phyloP scores from a whole-genome alignment of 2,329 filamentous ascomycete genomes.

The Zymoseptoria ardabiliae region DNA sequence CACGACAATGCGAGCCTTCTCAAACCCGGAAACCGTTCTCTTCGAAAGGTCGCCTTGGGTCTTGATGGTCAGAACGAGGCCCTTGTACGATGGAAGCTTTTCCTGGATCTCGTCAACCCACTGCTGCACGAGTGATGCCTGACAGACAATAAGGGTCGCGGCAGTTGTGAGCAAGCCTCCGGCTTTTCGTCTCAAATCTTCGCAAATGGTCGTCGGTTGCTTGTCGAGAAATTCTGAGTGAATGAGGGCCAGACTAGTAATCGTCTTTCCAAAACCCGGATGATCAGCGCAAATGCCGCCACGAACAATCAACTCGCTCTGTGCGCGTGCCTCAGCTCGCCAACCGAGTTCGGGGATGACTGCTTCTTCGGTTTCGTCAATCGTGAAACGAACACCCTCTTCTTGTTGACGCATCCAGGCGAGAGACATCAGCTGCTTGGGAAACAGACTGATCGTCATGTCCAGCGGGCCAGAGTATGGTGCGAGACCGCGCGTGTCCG shows the following conservation, averaged over 20 bases:
- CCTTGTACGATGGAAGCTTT: slow-evolving; percentile 11
- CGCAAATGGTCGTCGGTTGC: not conserved
- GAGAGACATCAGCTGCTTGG: slow-evolving; percentile 49
- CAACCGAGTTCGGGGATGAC: slow-evolving; percentile 40
- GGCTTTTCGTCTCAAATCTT: slow-evolving; percentile 2
- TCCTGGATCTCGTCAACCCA: slow-evolving; percentile 51
- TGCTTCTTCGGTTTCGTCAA: slow-evolving; percentile 53
- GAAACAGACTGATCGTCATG: slow-evolving; percentile 37
- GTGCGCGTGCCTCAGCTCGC: slow-evolving; percentile 50
- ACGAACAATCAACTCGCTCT: slow-evolving; percentile 36
- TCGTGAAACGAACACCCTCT: slow-evolving; percentile 35
- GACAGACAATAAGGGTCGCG: slow-evolving; percentile 55
- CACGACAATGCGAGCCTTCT: slow-evolving; percentile 48
- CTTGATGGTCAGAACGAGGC: slow-evolving; percentile 38
- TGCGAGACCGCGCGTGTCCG: slow-evolving; percentile 4
- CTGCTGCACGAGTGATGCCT: slow-evolving; percentile 48
- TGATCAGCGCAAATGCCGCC: slow-evolving; percentile 59
- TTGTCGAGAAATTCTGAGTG: slow-evolving; percentile 35
- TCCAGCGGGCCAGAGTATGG: slow-evolving; percentile 7
- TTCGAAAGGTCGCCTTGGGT: slow-evolving; percentile 7
- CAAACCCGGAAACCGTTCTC: slow-evolving; percentile 39
- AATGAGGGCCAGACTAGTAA: slow-evolving; percentile 51
- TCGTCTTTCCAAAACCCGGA: slow-evolving; percentile 62
- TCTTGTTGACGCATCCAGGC: slow-evolving; percentile 56
- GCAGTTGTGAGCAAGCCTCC: slow-evolving; percentile 38